These are phyloP conservation scores for Chlamydomonas eustigma DNA, from an alignment of 139 green algal species.

Conservation along the genomic window DNA sequence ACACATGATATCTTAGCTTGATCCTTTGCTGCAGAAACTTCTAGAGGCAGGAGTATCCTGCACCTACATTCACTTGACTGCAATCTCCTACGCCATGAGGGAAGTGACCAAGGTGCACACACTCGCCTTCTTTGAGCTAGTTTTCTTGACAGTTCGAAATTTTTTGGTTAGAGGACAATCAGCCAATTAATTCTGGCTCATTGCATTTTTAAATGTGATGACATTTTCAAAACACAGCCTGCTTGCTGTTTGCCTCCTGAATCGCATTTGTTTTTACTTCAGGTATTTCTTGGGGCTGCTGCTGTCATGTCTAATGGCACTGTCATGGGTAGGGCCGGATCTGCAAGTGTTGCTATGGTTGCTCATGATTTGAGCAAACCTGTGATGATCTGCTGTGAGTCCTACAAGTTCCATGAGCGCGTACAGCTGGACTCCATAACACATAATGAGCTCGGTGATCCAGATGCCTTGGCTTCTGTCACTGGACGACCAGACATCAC, in stretches of 20 bases:
- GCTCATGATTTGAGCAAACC: constrained; percentile 66
- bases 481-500: constrained; percentile 25
- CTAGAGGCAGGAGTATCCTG: constrained; percentile 33
- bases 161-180: too few relatives aligned
- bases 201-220: too few relatives aligned
- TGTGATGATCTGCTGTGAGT: constrained; percentile 91
- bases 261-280: neutral
- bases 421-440: constrained; percentile 89
- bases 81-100: constrained; percentile 72
- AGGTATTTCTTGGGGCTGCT: constrained; percentile 84
- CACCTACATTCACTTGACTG: constrained; percentile 73
- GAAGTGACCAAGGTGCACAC: constrained; percentile 76
- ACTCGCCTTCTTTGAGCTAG: too few relatives aligned
- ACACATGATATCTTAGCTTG: neutral
- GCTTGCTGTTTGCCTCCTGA: too few relatives aligned
- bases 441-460: constrained; percentile 92
- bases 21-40: constrained; percentile 44
- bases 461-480: constrained; percentile 51
- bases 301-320: constrained; percentile 91
- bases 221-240: too few relatives aligned
- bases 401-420: constrained; percentile 93
- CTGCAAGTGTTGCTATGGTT: constrained; percentile 81
- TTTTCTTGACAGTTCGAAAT: too few relatives aligned
- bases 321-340: constrained; percentile 78
- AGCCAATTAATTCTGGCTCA: too few relatives aligned